These are phyloP conservation scores for Orbilia javanica DNA, from an alignment of 2,329 filamentous ascomycete species.

Conservation along the genomic window DNA sequence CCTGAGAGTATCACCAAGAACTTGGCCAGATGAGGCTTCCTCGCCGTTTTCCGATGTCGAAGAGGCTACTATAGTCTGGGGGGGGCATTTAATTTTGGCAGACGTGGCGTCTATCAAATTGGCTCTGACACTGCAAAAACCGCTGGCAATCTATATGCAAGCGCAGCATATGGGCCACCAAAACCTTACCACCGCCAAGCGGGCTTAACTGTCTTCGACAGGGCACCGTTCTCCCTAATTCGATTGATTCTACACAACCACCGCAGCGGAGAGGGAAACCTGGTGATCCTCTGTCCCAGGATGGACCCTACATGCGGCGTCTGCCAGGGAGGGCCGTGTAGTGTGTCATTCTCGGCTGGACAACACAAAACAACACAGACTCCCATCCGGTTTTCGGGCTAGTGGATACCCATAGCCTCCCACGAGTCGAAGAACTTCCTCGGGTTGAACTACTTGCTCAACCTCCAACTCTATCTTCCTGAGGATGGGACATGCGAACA, in stretches of 20 bases:
- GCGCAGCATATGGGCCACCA: neutral
- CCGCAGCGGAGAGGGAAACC: neutral
- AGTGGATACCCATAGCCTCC: neutral
- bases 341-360: constrained; percentile 52
- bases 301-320: neutral
- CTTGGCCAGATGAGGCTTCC: neutral
- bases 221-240: constrained; percentile 10
- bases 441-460: constrained; percentile 3
- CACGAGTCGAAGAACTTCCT: constrained; percentile 3
- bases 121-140: neutral
- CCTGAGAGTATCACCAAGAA: neutral
- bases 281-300: neutral
- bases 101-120: constrained; percentile 20
- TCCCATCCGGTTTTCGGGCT: neutral
- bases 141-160: neutral
- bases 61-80: neutral
- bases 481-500: constrained; percentile 10
- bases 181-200: neutral
- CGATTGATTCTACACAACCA: neutral
- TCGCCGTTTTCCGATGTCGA: neutral
- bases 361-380: constrained; percentile 37
- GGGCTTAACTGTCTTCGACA: constrained; percentile 3
- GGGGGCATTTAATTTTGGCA: neutral
- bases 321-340: constrained; percentile 7
- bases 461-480: neutral